Evolutionary conservation across 176 grass and related monocot genomes (phyloP).

Genomic region (Typha latifolia): DNA sequence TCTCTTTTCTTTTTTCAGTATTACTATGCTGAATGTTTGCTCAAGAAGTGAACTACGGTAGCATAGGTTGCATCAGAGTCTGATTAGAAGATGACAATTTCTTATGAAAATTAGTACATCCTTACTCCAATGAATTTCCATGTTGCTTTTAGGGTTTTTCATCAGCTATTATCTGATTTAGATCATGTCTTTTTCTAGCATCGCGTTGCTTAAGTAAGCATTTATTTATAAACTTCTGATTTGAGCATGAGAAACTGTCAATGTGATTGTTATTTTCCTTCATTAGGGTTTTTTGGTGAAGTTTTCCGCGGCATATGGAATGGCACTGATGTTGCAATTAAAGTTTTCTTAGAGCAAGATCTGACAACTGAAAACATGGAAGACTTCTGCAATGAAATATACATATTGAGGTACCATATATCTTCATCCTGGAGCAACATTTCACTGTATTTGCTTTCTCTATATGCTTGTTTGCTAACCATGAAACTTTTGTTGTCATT

Average conservation of each 20-base stretch:
- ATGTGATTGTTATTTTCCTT: not conserved
- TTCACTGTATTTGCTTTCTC: conserved; percentile 1
- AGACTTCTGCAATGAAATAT: conserved; percentile 99
- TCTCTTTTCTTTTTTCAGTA: too few relatives aligned
- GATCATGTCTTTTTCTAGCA: not conserved
- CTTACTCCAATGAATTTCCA: not conserved
- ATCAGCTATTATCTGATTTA: not conserved
- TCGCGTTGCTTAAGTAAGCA: not conserved
- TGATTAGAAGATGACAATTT: too few relatives aligned
- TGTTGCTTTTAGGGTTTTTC: conserved; percentile 14
- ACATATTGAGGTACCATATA: conserved; percentile 68
- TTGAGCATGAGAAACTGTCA: not conserved
- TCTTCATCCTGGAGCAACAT: not conserved
- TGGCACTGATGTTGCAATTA: conserved; percentile 98
- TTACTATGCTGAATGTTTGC: too few relatives aligned
- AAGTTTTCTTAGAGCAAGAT: conserved; percentile 99
- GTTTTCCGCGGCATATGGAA: conserved; percentile 99
- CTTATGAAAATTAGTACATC: too few relatives aligned
- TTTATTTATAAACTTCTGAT: not conserved
- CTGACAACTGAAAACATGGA: conserved; percentile 99
- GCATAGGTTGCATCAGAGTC: too few relatives aligned
- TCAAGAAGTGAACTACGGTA: too few relatives aligned
- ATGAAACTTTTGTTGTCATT: conserved; percentile 27
- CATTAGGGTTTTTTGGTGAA: conserved; percentile 91
- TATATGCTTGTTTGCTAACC: conserved; percentile 22